A percentile compares a stretch with the other conserved stretches of the same genome.
Conservation (phyloP, 306 rosid genomes). For the Oemleria cerasiformis region DNA sequence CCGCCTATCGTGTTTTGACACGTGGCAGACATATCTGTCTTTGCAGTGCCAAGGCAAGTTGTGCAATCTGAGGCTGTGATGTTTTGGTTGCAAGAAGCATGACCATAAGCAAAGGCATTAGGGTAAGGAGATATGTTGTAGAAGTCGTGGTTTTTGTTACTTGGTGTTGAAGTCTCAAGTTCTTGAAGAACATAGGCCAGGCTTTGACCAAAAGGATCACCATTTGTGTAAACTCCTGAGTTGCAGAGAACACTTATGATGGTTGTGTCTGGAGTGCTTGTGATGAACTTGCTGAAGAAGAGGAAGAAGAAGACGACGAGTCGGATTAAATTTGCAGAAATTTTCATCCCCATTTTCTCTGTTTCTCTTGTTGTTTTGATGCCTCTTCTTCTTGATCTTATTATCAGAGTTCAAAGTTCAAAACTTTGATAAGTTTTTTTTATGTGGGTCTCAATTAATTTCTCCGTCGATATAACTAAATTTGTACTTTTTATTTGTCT, state of each 20-base stretch:
- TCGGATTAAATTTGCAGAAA: slow-evolving; percentile 13
- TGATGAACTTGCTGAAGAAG: slow-evolving; percentile 6
- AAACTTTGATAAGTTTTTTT: background rate
- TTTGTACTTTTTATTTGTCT: background rate
- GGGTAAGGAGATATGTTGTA: slow-evolving; percentile 66
- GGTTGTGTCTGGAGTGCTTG: slow-evolving; percentile 40
- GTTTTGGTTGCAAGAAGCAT: slow-evolving; percentile 58
- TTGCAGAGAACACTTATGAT: slow-evolving; percentile 54
- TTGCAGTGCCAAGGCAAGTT: slow-evolving; percentile 57
- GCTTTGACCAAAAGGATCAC: slow-evolving; percentile 56
- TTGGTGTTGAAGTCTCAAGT: slow-evolving; percentile 34
- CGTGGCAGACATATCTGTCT: slow-evolving; percentile 31
- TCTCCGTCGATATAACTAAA: background rate
- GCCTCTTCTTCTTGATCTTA: slow-evolving; percentile 1
- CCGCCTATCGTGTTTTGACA: slow-evolving; percentile 62
- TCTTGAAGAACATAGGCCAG: slow-evolving; percentile 46
- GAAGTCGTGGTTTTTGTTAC: slow-evolving; percentile 30
- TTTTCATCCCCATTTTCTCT: slow-evolving; percentile 32
- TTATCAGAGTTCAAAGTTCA: background rate
- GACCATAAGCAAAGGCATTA: slow-evolving; percentile 70
- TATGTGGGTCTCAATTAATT: background rate
- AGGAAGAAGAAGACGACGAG: slow-evolving; percentile 18
- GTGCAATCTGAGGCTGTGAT: slow-evolving; percentile 53
- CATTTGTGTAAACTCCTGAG: slow-evolving; percentile 38
- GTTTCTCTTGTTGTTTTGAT: slow-evolving; percentile 1